Evolutionary conservation across 2,329 filamentous ascomycete species (phyloP).

Genomic region (Alternaria hordeiaustralica): DNA sequence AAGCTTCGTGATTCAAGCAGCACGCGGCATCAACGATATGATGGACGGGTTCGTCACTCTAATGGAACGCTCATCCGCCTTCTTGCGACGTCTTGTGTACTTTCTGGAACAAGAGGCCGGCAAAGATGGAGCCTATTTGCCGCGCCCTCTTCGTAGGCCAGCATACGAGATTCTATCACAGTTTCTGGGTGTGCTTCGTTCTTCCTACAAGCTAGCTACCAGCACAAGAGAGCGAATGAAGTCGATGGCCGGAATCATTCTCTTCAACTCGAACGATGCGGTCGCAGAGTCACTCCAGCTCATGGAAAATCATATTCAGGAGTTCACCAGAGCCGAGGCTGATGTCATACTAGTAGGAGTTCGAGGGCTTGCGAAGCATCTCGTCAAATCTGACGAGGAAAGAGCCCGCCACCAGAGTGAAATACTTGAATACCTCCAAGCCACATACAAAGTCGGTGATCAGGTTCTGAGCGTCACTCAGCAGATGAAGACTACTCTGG

Average conservation of each 20-base stretch:
- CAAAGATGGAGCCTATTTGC: not conserved
- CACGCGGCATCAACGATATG: slow-evolving; percentile 2
- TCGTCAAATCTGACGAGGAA: not conserved
- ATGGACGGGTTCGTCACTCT: slow-evolving; percentile 20
- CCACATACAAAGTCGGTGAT: not conserved
- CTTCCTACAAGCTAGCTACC: slow-evolving; percentile 18
- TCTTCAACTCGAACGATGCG: slow-evolving; percentile 3
- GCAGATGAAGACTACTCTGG: not conserved
- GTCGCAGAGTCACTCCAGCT: not conserved
- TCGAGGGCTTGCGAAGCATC: not conserved
- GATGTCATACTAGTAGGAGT: not conserved
- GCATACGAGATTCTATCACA: slow-evolving; percentile 11
- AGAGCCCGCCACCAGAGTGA: not conserved
- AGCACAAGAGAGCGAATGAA: slow-evolving; percentile 21
- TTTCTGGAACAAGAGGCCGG: not conserved
- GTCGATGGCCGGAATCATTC: slow-evolving; percentile 8
- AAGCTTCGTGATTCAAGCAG: slow-evolving; percentile 17
- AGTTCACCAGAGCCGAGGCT: not conserved
- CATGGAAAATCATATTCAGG: not conserved
- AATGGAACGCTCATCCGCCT: slow-evolving; percentile 22
- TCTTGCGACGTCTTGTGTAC: slow-evolving; percentile 4
- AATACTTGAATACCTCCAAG: no score
- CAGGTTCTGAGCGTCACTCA: not conserved
- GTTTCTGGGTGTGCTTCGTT: slow-evolving; percentile 9
- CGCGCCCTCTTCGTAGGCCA: slow-evolving; percentile 1